phyloP scores from a whole-genome alignment of 202 grass and related monocot species.

The Tripidium arundinaceum region DNA sequence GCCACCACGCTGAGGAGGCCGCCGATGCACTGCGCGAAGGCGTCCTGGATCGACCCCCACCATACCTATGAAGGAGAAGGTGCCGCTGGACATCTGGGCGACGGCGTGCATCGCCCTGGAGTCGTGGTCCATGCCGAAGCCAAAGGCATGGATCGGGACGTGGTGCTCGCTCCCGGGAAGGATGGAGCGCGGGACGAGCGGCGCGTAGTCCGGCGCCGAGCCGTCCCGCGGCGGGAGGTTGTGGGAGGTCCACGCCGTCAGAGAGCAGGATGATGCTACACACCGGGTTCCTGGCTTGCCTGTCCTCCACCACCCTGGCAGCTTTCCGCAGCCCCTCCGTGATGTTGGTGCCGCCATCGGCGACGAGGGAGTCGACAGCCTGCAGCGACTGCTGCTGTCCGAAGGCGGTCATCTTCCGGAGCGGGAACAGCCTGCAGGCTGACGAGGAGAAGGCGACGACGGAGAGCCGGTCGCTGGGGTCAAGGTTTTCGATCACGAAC shows the following conservation, averaged over 20 bases:
- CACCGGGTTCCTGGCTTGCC: conserved; percentile 49
- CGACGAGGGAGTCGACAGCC: conserved; percentile 40
- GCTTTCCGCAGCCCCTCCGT: conserved; percentile 47
- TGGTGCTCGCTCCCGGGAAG: conserved; percentile 25
- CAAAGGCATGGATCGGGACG: conserved; percentile 67
- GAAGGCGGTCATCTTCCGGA: conserved; percentile 47
- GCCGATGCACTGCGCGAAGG: conserved; percentile 65
- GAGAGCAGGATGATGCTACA: conserved; percentile 77
- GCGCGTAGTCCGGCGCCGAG: conserved; percentile 29
- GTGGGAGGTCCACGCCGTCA: conserved; percentile 51
- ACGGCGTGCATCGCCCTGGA: conserved; percentile 44
- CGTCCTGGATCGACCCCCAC: conserved; percentile 62
- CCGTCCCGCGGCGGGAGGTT: not conserved
- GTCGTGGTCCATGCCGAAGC: conserved; percentile 60
- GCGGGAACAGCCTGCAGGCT: conserved; percentile 57
- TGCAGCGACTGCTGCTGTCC: conserved; percentile 41
- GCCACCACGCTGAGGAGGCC: conserved; percentile 63
- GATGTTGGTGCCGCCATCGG: conserved; percentile 60
- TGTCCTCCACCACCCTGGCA: conserved; percentile 49
- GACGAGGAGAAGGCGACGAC: conserved; percentile 59
- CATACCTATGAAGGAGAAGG: conserved; percentile 66
- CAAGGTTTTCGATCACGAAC: conserved; percentile 65
- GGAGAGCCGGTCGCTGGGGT: conserved; percentile 58
- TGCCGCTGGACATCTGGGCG: conserved; percentile 54
- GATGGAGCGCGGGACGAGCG: conserved; percentile 48